Conservation (phyloP, 1,139 yeast species). For the Suhomyces wounanorum region DNA sequence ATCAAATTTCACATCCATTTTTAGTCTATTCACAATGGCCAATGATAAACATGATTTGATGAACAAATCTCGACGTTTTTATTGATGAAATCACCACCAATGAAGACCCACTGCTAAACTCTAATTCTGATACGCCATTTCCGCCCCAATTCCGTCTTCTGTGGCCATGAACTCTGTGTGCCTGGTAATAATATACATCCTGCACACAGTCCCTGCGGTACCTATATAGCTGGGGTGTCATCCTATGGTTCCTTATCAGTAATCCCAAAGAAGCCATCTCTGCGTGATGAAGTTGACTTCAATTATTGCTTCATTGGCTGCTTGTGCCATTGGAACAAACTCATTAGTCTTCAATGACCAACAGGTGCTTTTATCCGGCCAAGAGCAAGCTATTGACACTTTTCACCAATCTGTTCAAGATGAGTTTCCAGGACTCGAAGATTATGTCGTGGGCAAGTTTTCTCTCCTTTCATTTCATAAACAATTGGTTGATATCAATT, state of each 20-base stretch:
- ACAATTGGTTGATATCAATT: slow-evolving; percentile 18
- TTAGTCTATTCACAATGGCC: too few species aligned
- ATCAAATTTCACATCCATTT: neutral
- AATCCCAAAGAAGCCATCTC: neutral
- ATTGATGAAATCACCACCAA: too few species aligned
- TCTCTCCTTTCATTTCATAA: slow-evolving; percentile 21
- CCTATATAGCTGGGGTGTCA: neutral
- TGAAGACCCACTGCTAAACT: too few species aligned
- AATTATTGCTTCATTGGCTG: neutral
- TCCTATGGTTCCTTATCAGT: neutral
- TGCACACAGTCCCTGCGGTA: neutral
- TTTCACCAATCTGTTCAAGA: neutral
- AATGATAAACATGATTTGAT: too few species aligned
- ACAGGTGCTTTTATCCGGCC: slow-evolving; percentile 8
- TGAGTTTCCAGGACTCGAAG: slow-evolving; percentile 11
- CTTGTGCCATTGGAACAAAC: neutral
- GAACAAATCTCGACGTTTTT: too few species aligned
- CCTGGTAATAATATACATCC: neutral
- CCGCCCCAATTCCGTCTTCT: neutral
- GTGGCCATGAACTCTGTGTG: neutral
- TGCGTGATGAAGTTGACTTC: neutral
- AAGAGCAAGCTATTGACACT: neutral
- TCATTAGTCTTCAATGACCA: neutral
- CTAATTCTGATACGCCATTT: too few species aligned
- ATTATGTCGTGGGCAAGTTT: slow-evolving; percentile 16